Percentiles rank a stretch among this genome's conserved stretches.
These are phyloP conservation scores for Iodosphaeria phyllophila DNA, from an alignment of 2,329 filamentous ascomycete genomes.

Conservation along the genomic window DNA sequence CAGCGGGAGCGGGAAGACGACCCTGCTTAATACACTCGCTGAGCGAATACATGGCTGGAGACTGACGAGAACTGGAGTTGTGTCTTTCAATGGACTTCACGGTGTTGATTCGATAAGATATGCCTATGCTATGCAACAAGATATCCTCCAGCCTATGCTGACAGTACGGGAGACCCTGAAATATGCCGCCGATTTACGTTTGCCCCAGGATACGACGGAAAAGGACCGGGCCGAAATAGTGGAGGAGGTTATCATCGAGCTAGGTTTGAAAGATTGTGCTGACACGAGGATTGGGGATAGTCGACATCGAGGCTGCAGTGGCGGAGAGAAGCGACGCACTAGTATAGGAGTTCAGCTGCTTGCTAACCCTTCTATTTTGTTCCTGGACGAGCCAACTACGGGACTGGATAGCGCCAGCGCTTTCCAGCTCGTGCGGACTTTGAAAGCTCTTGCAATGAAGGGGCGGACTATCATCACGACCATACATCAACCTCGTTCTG, in stretches of 20 bases:
- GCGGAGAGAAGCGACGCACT: slow-evolving; percentile 59
- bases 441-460: slow-evolving; percentile 48
- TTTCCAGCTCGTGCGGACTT: slow-evolving; percentile 50
- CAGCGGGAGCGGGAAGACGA: slow-evolving; percentile 56
- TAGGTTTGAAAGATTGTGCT: slow-evolving; percentile 61
- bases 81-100: slow-evolving; percentile 40
- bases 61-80: slow-evolving; percentile 30
- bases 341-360: slow-evolving; percentile 64
- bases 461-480: slow-evolving; percentile 56
- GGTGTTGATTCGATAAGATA: slow-evolving; percentile 36
- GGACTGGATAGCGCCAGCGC: slow-evolving; percentile 62
- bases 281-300: slow-evolving; percentile 55
- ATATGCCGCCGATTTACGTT: slow-evolving; percentile 53
- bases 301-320: slow-evolving; percentile 57
- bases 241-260: slow-evolving; percentile 57
- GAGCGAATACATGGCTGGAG: slow-evolving; percentile 42
- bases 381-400: slow-evolving; percentile 65
- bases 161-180: slow-evolving; percentile 59
- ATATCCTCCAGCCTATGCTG: slow-evolving; percentile 52
- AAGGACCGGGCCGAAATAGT: slow-evolving; percentile 44
- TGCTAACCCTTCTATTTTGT: slow-evolving; percentile 61
- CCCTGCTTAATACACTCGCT: slow-evolving; percentile 51
- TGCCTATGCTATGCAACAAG: slow-evolving; percentile 61
- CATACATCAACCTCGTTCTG: slow-evolving; percentile 60
- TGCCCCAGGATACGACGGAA: slow-evolving; percentile 41